Evolutionary conservation across 176 grass and related monocot species (phyloP), one percentile per base, ranked within the genome.

Genomic region (Aegilops speltoides): DNA sequence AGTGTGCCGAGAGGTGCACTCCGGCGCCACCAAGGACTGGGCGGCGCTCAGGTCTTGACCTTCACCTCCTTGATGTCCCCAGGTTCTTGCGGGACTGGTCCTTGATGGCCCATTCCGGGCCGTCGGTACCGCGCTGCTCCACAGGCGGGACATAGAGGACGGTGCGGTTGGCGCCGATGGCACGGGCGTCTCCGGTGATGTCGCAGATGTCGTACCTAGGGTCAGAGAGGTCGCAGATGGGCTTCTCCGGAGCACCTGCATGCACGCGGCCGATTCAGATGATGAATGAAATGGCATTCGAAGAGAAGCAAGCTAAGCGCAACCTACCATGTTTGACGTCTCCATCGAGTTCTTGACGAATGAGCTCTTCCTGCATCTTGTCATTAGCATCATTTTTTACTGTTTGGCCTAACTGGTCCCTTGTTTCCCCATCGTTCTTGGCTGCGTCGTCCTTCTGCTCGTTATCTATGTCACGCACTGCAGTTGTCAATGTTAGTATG

Each of bases 81-180:
- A 95, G 85, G 31, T 89, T 8, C 87, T 90, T 95, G 48, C 93
- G 90, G 6, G 93, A 95, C 78, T 95, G 93, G 61, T 84, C 88
- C 0, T 86, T 84, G 61, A 95, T 88, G 40, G 78, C 90, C 93
- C 93, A 95, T 24, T 92, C 89, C 57, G 92, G 75, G 52, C 63
- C 14, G 6, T 41, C 23, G 40, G 25, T 77, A 13, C 4, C 43
- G 2, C 4, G 64, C 45, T 79, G 87, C n/a, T 74, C 33, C 4
- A 17, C 16, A 0, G 79, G 77, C 7, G 85, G 79, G 8, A 95
- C 87, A 31, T 82, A 95, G 22, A 95, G 60, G 6, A 95, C 50
- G 12, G 73, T 92, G 4, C 87, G 89, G 45, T 85, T 84, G 56
- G 12, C 61, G 31, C 92, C 92, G 1, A 89, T 68, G 46, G 90